Percentiles rank a stretch among this genome's conserved stretches.
phyloP scores from a whole-genome alignment of 108 stramenopile species.

The Nitzschia palea region DNA sequence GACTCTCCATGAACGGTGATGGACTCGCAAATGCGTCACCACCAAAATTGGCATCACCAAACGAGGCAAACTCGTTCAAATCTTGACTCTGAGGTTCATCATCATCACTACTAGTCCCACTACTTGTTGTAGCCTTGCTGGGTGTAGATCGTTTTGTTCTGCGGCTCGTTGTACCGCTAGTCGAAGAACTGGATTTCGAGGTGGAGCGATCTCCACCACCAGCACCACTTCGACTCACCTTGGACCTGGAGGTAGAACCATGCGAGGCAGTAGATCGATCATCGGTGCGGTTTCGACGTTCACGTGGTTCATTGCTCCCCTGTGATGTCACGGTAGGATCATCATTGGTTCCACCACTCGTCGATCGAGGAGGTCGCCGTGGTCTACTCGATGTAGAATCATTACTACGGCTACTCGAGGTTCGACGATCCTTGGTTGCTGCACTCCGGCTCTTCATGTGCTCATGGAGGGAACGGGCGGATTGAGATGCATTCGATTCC shows the following conservation, averaged over 20 bases:
- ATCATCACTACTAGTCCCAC: not conserved
- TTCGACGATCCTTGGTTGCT: not conserved
- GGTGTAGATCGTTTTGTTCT: not conserved
- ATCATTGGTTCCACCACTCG: not conserved
- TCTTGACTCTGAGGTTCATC: not conserved
- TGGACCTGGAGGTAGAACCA: not conserved
- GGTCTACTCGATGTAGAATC: not conserved
- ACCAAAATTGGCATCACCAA: not conserved
- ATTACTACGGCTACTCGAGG: not conserved
- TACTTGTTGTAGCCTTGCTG: not conserved
- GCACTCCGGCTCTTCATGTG: conserved; percentile 4
- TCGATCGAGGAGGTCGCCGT: conserved; percentile 7
- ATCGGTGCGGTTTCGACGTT: not conserved
- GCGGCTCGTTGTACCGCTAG: not conserved
- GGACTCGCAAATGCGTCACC: not conserved
- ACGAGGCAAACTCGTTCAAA: too few species aligned
- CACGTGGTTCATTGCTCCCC: not conserved
- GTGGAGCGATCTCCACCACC: not conserved
- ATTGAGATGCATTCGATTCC: too few species aligned
- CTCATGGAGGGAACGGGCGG: not conserved
- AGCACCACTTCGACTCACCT: not conserved
- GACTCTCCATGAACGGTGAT: too few species aligned
- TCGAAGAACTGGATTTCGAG: not conserved
- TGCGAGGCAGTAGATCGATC: not conserved
- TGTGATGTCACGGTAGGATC: conserved; percentile 9